Conservation (phyloP, 768 basidiomycete genomes). For the Podaxis sp. region DNA sequence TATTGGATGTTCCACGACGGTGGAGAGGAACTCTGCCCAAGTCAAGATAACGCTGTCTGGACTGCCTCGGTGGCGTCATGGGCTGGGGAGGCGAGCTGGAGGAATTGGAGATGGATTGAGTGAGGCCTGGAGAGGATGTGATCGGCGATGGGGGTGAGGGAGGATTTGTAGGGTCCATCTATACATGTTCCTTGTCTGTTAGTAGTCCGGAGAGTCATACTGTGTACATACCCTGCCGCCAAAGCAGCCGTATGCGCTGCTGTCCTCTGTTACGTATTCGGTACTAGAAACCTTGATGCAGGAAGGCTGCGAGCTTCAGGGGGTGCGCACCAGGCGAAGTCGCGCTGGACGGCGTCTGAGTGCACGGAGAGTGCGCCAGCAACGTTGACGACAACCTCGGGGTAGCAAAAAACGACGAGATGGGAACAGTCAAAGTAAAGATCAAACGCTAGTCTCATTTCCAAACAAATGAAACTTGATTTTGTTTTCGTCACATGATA, state of each 20-base stretch:
- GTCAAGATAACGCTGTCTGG: conserved; percentile 52
- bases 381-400: conserved; percentile 3
- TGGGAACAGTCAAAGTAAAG: conserved; percentile 2
- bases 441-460: neutral
- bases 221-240: neutral
- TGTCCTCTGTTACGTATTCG: neutral
- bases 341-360: neutral
- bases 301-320: neutral
- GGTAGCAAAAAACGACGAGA: neutral
- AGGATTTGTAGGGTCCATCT: neutral
- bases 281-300: neutral
- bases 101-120: conserved; percentile 39
- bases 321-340: neutral
- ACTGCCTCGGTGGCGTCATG: conserved; percentile 39
- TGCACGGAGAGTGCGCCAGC: conserved; percentile 8
- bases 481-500: neutral
- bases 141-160: conserved; percentile 27
- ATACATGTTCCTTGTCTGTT: neutral
- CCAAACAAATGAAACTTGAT: neutral
- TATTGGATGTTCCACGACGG: conserved; percentile 74
- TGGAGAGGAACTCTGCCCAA: conserved; percentile 74
- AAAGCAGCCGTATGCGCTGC: neutral
- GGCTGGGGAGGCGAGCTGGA: conserved; percentile 42
- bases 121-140: conserved; percentile 36
- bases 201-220: neutral